Conservation (phyloP, 2,329 filamentous ascomycete species). For the Drechmeria coniospora region DNA sequence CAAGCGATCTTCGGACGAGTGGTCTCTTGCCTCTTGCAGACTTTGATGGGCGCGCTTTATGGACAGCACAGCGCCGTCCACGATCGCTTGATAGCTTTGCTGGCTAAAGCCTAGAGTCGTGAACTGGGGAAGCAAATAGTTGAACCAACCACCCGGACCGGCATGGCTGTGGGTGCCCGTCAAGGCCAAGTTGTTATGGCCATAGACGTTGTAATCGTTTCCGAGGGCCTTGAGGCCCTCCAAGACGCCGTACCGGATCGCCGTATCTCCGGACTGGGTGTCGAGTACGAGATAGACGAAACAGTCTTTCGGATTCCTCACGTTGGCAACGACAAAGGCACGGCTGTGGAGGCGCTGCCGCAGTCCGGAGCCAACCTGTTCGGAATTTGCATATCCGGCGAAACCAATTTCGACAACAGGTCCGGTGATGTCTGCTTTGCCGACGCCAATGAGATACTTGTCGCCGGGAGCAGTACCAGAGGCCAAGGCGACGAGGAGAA, state of each 20-base stretch:
- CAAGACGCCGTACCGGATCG: constrained; percentile 73
- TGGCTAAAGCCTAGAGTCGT: constrained; percentile 74
- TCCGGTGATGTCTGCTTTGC: constrained; percentile 45
- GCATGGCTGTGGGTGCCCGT: constrained; percentile 90
- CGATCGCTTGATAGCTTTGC: constrained; percentile 78
- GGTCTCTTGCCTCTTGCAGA: constrained; percentile 29
- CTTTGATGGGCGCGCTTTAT: constrained; percentile 60
- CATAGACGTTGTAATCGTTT: constrained; percentile 57
- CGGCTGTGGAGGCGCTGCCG: constrained; percentile 79
- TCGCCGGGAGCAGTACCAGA: constrained; percentile 8
- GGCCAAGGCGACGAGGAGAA: constrained; percentile 4
- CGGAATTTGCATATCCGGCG: constrained; percentile 81
- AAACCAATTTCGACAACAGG: constrained; percentile 83
- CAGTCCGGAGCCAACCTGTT: constrained; percentile 68
- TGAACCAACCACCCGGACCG: constrained; percentile 83
- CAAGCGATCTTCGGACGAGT: too few relatives aligned
- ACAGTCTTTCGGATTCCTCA: constrained; percentile 48
- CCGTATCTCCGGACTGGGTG: constrained; percentile 76
- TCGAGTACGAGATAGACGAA: constrained; percentile 84
- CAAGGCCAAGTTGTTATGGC: constrained; percentile 67
- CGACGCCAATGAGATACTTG: constrained; percentile 36
- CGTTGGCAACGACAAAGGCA: constrained; percentile 71
- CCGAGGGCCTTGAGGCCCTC: constrained; percentile 57
- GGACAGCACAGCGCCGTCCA: constrained; percentile 69
- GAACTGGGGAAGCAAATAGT: constrained; percentile 85